Conservation (phyloP, 148 eudicot genomes). For the Rhododendron kiyosumense region DNA sequence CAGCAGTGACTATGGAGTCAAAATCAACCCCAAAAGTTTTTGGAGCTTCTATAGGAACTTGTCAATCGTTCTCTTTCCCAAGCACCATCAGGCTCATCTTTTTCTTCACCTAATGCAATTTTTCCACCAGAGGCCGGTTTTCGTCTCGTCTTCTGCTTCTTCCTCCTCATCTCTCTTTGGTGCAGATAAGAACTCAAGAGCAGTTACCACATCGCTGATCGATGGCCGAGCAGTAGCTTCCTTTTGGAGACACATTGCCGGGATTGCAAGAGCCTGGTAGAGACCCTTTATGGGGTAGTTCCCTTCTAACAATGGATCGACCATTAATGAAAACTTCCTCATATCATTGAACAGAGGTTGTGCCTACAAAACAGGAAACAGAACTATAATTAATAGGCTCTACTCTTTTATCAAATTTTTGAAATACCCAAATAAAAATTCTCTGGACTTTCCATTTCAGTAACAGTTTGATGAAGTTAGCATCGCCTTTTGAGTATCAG, state of each 20-base stretch:
- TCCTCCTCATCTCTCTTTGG: neutral
- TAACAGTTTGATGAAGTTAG: too few relatives aligned
- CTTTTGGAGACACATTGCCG: slow-evolving; percentile 15
- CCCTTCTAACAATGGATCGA: slow-evolving; percentile 9
- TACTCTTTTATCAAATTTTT: too few relatives aligned
- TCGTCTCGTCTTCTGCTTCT: neutral
- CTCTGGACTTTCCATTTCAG: too few relatives aligned
- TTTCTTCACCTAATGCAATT: neutral
- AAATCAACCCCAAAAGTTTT: neutral
- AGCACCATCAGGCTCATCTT: neutral
- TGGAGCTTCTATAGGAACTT: neutral
- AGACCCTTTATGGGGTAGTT: slow-evolving; percentile 15
- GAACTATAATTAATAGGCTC: too few relatives aligned
- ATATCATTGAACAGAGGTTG: slow-evolving; percentile 12
- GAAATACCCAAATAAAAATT: too few relatives aligned
- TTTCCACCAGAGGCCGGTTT: neutral
- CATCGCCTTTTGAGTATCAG: too few relatives aligned
- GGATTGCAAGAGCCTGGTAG: slow-evolving; percentile 16
- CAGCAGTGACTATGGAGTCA: neutral
- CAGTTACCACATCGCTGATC: slow-evolving; percentile 3
- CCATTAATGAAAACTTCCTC: slow-evolving; percentile 1
- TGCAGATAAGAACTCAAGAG: slow-evolving; percentile 1
- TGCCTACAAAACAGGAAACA: slow-evolving; percentile 4
- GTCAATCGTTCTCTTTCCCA: neutral
- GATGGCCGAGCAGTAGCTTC: slow-evolving; percentile 12